Evolutionary conservation across 2,329 filamentous ascomycete genomes (phyloP).

Genomic region (Aspergillus vadensis): DNA sequence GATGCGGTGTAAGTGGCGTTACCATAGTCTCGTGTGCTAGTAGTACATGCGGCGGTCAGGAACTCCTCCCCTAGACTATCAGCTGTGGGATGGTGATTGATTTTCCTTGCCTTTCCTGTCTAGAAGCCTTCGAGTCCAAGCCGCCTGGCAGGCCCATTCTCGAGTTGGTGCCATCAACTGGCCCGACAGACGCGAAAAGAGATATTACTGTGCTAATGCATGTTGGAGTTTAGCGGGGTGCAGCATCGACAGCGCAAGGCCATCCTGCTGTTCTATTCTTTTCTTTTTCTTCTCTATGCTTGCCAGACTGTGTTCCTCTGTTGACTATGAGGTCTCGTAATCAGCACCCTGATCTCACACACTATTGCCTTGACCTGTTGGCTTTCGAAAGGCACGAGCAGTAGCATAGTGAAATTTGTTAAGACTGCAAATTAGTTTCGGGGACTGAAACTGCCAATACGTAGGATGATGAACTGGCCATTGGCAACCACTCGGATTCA

Average conservation of each 20-base stretch:
- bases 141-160: neutral
- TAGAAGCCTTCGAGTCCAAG: neutral
- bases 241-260: slow-evolving; percentile 3
- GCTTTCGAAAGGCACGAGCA: too few species aligned
- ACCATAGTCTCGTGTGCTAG: slow-evolving; percentile 12
- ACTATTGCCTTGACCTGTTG: too few species aligned
- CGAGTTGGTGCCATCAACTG: neutral
- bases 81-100: neutral
- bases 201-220: slow-evolving; percentile 7
- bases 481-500: slow-evolving; percentile 6
- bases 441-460: slow-evolving; percentile 5
- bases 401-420: too few species aligned
- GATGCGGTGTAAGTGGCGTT: slow-evolving; percentile 20
- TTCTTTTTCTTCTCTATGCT: neutral
- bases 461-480: slow-evolving; percentile 7
- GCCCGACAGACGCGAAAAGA: slow-evolving; percentile 1
- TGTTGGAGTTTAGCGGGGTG: slow-evolving; percentile 8
- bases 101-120: neutral
- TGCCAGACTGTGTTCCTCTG: neutral
- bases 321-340: neutral
- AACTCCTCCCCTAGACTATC: neutral
- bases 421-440: neutral
- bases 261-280: neutral
- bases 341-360: too few species aligned
- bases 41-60: slow-evolving; percentile 12